Base-by-base conservation (phyloP, 176 grass and related monocot genomes). In the Ananas comosus region DNA sequence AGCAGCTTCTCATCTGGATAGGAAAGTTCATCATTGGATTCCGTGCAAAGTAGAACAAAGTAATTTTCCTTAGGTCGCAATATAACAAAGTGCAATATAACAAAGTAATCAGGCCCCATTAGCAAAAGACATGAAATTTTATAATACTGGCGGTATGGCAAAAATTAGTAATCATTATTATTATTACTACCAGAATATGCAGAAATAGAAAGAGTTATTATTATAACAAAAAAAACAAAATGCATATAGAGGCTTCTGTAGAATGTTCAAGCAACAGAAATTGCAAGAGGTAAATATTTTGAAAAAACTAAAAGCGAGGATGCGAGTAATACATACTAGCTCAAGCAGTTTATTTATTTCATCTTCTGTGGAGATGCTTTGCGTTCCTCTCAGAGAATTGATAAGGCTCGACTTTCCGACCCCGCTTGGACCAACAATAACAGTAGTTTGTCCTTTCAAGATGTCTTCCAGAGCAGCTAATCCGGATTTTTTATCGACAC, bases 351-450 rank as follows among this genome's bases (percentile, higher is more conserved):
- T 82, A 68, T 92, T 88, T 74, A 90, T 87, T 49, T 83, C 77
- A 68, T 97, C 93, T 70, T 90, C 89, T 63, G 87, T 77, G 51
- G 76, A 76, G 56, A 66, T 78, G 67, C 72, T 58, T 16, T 68
- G 73, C 42, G 69, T 74, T 57, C 81, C 28, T 82, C 86, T 92
- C 84, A 96, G 85, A 10, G 83, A 81, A 80, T 92, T 96, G 51
- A 96, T 96, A 19, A 96, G 76, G 61, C 93, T 96, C 18, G 93
- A 96, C 65, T 96, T 96, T 25, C 86, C 89, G 79, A 96, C 89
- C 10, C 93, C 93, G 1, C 89, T 96, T 65, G 93, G 93, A 57
- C 93, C 93, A 86, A 96, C 87, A 83, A 96, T 70, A 51, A 92
- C 93, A 74, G 86, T 92, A 24, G 88, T 96, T 74, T 92, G 79